These are phyloP conservation scores for Neurospora sp. DNA, from an alignment of 495 filamentous ascomycete species.

Conservation along the genomic window DNA sequence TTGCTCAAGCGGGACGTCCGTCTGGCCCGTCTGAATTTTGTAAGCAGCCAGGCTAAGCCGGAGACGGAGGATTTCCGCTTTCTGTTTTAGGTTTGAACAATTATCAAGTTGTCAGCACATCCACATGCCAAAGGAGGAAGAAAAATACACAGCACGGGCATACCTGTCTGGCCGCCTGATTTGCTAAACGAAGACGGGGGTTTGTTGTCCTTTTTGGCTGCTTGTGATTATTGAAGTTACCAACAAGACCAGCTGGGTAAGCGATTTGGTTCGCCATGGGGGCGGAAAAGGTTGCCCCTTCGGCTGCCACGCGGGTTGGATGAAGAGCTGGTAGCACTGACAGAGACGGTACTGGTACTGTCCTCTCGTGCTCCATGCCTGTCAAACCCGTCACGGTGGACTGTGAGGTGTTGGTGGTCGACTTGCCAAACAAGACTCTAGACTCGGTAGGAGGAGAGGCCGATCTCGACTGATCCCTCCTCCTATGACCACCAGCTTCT, in stretches of 20 bases:
- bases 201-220: constrained; percentile 2
- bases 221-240: not conserved
- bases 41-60: constrained; percentile 42
- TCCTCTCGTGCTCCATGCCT: not conserved
- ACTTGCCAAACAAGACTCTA: not conserved
- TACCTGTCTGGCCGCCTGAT: not conserved
- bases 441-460: not conserved
- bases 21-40: constrained; percentile 44
- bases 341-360: not conserved
- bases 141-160: not conserved
- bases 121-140: not conserved
- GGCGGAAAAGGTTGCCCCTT: not conserved
- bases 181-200: not conserved
- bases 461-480: not conserved
- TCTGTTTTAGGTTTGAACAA: constrained; percentile 16
- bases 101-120: not conserved
- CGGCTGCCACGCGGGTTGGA: not conserved
- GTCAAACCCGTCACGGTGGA: not conserved
- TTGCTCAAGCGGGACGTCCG: constrained; percentile 36
- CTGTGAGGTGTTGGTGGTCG: not conserved
- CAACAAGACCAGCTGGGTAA: not conserved
- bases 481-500: not conserved
- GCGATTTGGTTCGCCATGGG: not conserved
- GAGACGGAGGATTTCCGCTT: constrained; percentile 39
- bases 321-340: not conserved